A percentile compares a stretch with the other conserved stretches of the same genome.
Evolutionary conservation across 2,329 filamentous ascomycete genomes (phyloP).

Genomic region (Epichloe uncinata): DNA sequence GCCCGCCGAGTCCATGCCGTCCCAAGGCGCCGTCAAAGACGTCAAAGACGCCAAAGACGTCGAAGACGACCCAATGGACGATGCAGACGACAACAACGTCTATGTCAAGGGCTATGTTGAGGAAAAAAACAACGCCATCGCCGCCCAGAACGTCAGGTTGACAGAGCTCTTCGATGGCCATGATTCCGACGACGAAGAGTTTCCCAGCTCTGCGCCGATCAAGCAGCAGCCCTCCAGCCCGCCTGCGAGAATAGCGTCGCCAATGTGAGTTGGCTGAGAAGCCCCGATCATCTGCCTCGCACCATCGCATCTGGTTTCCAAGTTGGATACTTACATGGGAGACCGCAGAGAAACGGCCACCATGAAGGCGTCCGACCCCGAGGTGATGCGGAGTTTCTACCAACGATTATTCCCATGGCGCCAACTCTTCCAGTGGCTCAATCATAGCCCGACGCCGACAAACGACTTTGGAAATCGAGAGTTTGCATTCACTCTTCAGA

Average conservation of each 20-base stretch:
- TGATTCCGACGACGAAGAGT: slow-evolving; percentile 50
- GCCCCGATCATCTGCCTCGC: neutral
- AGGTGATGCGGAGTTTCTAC: slow-evolving; percentile 88
- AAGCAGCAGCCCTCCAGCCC: slow-evolving; percentile 27
- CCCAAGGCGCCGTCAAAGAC: slow-evolving; percentile 14
- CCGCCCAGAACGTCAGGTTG: slow-evolving; percentile 36
- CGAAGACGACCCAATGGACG: slow-evolving; percentile 24
- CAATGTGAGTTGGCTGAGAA: slow-evolving; percentile 23
- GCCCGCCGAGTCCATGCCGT: slow-evolving; percentile 16
- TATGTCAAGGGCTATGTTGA: slow-evolving; percentile 27
- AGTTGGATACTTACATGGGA: no score
- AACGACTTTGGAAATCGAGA: slow-evolving; percentile 87
- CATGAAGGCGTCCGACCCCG: slow-evolving; percentile 53
- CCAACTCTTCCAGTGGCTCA: slow-evolving; percentile 93
- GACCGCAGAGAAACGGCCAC: slow-evolving; percentile 15
- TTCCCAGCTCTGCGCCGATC: slow-evolving; percentile 35
- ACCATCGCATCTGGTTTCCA: neutral
- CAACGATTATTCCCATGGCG: slow-evolving; percentile 91
- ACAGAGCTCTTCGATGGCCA: slow-evolving; percentile 46
- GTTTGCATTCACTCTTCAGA: slow-evolving; percentile 89
- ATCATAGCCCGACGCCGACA: slow-evolving; percentile 75
- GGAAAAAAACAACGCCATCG: slow-evolving; percentile 10
- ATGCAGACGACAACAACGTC: slow-evolving; percentile 23
- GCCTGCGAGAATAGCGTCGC: slow-evolving; percentile 27
- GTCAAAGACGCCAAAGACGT: no score